A percentile compares a stretch with the other conserved stretches of the same genome.
Evolutionary conservation across 192 early-diverging fungal genomes (phyloP).

Genomic region (Kickxella alabastrina): DNA sequence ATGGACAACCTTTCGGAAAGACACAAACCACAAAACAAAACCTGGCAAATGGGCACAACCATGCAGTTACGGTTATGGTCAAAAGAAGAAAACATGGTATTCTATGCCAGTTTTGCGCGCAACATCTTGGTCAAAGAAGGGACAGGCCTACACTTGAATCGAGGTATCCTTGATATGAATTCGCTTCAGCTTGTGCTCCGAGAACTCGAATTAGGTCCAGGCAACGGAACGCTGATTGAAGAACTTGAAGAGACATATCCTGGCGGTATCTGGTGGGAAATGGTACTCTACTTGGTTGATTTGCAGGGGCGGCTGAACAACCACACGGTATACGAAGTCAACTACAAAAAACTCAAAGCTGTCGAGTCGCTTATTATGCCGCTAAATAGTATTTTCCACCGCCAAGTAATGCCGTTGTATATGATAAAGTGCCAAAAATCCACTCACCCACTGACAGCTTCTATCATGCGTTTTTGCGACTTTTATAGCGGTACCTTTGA

Average conservation of each 20-base stretch:
- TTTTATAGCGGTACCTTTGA: neutral
- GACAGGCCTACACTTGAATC: conserved; percentile 20
- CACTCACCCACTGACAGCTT: conserved; percentile 21
- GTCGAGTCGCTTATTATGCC: conserved; percentile 36
- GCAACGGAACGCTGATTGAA: conserved; percentile 21
- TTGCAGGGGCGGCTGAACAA: conserved; percentile 24
- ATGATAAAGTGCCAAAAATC: neutral
- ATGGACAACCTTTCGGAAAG: conserved; percentile 1
- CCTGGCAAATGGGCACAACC: conserved; percentile 23
- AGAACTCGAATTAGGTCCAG: conserved; percentile 19
- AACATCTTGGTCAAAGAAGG: conserved; percentile 18
- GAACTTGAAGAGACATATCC: conserved; percentile 37
- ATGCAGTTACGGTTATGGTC: conserved; percentile 34
- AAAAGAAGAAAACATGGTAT: conserved; percentile 20
- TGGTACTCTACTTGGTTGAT: conserved; percentile 34
- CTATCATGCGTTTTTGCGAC: conserved; percentile 18
- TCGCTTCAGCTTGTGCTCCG: conserved; percentile 21
- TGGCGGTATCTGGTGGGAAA: conserved; percentile 33
- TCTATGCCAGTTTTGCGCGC: conserved; percentile 20
- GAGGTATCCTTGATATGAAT: conserved; percentile 30
- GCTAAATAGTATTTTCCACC: conserved; percentile 31
- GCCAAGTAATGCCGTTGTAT: conserved; percentile 14
- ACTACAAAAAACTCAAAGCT: conserved; percentile 36
- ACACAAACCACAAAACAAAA: conserved; percentile 21
- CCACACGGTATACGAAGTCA: conserved; percentile 38